These are phyloP conservation scores for Umbelopsis ramanniana DNA, from an alignment of 192 early-diverging fungal genomes.

Conservation along the genomic window DNA sequence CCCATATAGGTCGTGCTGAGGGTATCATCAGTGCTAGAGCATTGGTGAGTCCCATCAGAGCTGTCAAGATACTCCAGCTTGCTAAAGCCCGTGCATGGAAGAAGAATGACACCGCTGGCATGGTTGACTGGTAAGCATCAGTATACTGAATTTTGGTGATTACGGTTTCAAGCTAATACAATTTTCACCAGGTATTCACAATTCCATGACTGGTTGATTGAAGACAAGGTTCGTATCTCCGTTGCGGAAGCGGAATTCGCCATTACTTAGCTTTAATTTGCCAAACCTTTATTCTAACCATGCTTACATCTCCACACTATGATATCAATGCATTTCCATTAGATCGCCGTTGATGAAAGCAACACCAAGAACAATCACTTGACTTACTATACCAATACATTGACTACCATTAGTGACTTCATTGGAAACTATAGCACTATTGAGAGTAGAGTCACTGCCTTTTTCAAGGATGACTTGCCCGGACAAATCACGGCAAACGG, in stretches of 20 bases:
- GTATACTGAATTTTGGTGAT: neutral
- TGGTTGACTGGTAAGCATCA: constrained; percentile 4
- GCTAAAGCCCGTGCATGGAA: neutral
- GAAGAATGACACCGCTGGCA: constrained; percentile 13
- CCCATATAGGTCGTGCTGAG: constrained; percentile 16
- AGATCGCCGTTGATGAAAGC: constrained; percentile 12
- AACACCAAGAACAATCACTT: constrained; percentile 14
- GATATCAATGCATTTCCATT: neutral
- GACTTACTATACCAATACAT: constrained; percentile 9
- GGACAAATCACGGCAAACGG: neutral
- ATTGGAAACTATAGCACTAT: constrained; percentile 72
- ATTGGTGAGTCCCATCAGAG: neutral
- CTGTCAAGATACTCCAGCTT: neutral
- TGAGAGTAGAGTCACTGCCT: neutral
- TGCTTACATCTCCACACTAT: too few species aligned
- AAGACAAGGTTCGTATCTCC: neutral
- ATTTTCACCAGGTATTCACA: neutral
- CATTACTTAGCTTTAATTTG: too few species aligned
- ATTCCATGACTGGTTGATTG: constrained; percentile 11
- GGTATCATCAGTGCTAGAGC: constrained; percentile 10
- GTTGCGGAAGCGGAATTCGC: neutral
- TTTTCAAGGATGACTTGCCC: neutral
- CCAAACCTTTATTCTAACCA: too few species aligned
- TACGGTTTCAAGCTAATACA: neutral
- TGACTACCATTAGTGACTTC: constrained; percentile 64